phyloP scores from a whole-genome alignment of 345 rosid genomes.

The Boechera retrofracta region DNA sequence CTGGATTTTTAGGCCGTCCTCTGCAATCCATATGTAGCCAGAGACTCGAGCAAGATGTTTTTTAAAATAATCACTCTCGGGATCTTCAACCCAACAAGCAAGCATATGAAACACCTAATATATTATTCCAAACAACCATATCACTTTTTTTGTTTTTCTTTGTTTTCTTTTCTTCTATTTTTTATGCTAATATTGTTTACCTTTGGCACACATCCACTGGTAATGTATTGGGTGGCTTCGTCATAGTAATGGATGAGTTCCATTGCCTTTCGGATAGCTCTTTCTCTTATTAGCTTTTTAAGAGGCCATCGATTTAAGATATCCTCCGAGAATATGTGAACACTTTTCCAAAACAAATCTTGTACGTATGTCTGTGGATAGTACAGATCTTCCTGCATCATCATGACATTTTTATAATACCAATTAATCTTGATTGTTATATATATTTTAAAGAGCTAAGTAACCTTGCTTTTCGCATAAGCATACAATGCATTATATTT shows the following conservation, averaged over 20 bases:
- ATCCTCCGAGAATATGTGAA: slow-evolving; percentile 44
- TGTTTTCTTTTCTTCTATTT: background rate
- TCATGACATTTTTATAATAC: background rate
- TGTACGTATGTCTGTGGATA: slow-evolving; percentile 47
- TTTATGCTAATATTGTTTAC: slow-evolving; percentile 11
- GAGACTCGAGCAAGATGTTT: slow-evolving; percentile 53
- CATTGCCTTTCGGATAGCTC: slow-evolving; percentile 45
- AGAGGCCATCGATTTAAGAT: slow-evolving; percentile 51
- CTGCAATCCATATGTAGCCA: slow-evolving; percentile 52
- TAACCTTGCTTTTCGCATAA: background rate
- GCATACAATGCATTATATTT: background rate
- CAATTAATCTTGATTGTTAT: background rate
- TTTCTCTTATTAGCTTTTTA: slow-evolving; percentile 43
- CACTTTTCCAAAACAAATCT: slow-evolving; percentile 48
- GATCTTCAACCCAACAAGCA: slow-evolving; percentile 72
- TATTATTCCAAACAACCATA: background rate
- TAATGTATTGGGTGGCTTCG: slow-evolving; percentile 47
- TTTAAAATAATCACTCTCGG: slow-evolving; percentile 49
- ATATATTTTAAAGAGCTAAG: background rate
- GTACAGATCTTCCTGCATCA: slow-evolving; percentile 51
- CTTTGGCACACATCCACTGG: slow-evolving; percentile 50
- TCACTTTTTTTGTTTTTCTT: background rate
- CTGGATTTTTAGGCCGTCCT: slow-evolving; percentile 62
- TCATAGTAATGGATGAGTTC: slow-evolving; percentile 53
- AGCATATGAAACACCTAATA: slow-evolving; percentile 53